phyloP scores from a whole-genome alignment of 257 asterid genomes.

The Solanum arcanum region DNA sequence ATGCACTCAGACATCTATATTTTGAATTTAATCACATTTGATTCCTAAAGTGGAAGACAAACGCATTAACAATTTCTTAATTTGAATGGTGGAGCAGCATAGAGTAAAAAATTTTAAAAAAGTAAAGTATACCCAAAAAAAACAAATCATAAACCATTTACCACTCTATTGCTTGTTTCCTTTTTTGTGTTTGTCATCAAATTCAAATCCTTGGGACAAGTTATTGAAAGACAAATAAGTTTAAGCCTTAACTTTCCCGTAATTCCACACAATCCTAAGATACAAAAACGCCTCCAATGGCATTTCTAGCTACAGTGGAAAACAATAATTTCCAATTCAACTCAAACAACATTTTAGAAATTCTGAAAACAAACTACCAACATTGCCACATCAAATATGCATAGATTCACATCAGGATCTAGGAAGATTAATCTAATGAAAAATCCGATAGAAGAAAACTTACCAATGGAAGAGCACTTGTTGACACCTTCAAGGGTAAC shows the following conservation, averaged over 20 bases:
- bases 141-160: neutral
- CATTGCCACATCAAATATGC: neutral
- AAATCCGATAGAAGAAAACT: neutral
- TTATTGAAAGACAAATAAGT: neutral
- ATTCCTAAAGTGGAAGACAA: neutral
- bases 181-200: neutral
- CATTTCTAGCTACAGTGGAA: neutral
- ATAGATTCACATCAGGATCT: neutral
- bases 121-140: neutral
- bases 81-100: neutral
- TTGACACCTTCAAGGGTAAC: constrained; percentile 98
- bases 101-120: neutral
- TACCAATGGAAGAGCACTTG: constrained; percentile 95
- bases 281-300: neutral
- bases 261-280: neutral
- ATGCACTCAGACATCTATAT: neutral
- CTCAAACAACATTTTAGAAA: neutral
- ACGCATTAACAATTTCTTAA: neutral
- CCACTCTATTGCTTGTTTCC: neutral
- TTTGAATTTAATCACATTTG: neutral
- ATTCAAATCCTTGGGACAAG: neutral
- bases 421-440: neutral
- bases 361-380: neutral
- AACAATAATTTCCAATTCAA: neutral
- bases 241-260: neutral